Evolutionary conservation across 2,329 filamentous ascomycete genomes (phyloP), one percentile per base, ranked within the genome.

Genomic region (Penicillium occitanis): DNA sequence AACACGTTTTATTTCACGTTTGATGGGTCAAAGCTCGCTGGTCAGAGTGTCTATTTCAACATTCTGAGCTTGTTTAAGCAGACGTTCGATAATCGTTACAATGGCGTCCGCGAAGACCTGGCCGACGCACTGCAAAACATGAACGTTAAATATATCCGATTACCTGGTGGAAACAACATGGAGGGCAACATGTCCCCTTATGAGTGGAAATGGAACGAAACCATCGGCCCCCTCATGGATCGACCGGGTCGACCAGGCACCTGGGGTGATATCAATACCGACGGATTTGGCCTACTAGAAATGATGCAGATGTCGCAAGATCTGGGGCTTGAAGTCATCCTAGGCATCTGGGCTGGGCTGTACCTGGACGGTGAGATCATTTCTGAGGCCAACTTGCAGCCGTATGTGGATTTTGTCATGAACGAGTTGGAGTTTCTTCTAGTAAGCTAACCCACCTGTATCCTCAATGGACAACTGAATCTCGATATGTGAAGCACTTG

Each of bases 161-260:
- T 44, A n/a, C 40, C 40, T 44, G 40, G 40, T n/a, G 40, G 40
- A n/a, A 44, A 44, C 14, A 44, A 44, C 11, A 59, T 37, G 1
- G 81, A 83, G 68, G 81, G 81, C 14, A 67, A 73, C 17, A 74
- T 73, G 55, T 69, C 77, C 25, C 68, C 73, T 19, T 71, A 71
- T 28, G 73, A 76, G 10, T 83, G 81, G 82, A 81, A 82, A 66
- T 85, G 84, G 84, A 84, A 84, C 65, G 78, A 85, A 65, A 83
- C 82, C 0, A 78, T 83, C 61, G 83, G 83, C 1, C 81, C 82
- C 0, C 73, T 85, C 19, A 80, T 77, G 46, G 75, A 83, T 66
- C 80, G 83, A 8, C 79, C 81, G 17, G 40, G 40, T n/a, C 40
- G 40, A 44, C 40, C 40, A 19, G 40, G 40, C 7, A 44, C 40